Percentiles rank a stretch among this genome's conserved stretches.
phyloP scores from a whole-genome alignment of 352 stramenopile genomes.

The Pilasporangium apinafurcum region DNA sequence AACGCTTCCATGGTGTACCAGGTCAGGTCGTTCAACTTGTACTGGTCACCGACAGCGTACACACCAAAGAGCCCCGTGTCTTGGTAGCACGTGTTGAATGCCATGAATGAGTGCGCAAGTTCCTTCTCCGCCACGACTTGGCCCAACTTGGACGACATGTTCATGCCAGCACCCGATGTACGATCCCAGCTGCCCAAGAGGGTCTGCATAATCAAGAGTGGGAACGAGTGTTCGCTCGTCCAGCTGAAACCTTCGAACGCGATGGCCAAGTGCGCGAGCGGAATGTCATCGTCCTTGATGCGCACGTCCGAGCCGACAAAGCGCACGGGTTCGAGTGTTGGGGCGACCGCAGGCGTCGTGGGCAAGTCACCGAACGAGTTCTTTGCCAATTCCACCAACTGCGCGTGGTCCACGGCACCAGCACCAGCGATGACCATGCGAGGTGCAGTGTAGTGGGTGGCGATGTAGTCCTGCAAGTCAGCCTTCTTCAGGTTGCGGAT shows the following conservation, averaged over 20 bases:
- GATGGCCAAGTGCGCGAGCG: constrained; percentile 94
- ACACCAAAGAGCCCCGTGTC: constrained; percentile 99
- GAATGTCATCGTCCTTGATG: constrained; percentile 85
- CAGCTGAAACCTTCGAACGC: constrained; percentile 98
- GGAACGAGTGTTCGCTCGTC: constrained; percentile 98
- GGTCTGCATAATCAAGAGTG: constrained; percentile 97
- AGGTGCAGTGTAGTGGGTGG: constrained; percentile 99
- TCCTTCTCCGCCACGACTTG: constrained; percentile 95
- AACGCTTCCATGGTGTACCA: constrained; percentile 94
- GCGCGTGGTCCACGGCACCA: constrained; percentile 95
- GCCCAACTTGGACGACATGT: constrained; percentile 95
- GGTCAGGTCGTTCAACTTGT: constrained; percentile 94
- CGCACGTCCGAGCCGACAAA: constrained; percentile 90
- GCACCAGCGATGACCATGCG: constrained; percentile 98
- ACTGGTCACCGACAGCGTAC: constrained; percentile 93
- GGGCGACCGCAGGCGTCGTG: constrained; percentile 56
- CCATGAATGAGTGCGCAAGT: constrained; percentile 96
- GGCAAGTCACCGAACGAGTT: constrained; percentile 96
- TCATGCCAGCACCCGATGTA: constrained; percentile 90
- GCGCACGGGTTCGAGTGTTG: constrained; percentile 69
- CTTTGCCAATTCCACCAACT: constrained; percentile 96
- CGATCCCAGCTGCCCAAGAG: constrained; percentile 90
- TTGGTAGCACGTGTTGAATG: constrained; percentile 99
- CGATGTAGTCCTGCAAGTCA: constrained; percentile 97
- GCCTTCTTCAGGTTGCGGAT: constrained; percentile 90